A percentile compares a stretch with the other conserved stretches of the same genome.
Conservation (phyloP, 225 moss, liverwort and hornwort species). For the Bryoerythrophyllum caledonicum region DNA sequence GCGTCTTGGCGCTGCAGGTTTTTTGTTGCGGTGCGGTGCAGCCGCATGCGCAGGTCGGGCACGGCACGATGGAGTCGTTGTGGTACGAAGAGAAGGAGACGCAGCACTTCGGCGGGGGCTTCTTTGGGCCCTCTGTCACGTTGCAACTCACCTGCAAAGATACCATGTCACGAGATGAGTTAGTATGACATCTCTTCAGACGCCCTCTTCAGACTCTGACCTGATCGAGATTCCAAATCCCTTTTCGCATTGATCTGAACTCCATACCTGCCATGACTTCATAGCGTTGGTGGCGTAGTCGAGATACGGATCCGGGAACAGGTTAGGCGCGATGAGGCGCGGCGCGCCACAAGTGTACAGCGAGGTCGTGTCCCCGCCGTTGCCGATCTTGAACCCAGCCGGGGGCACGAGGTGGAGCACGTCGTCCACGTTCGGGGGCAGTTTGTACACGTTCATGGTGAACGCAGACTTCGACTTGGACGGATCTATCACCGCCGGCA, state of each 20-base stretch:
- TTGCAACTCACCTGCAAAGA: conserved; percentile 56
- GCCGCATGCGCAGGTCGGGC: conserved; percentile 76
- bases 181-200: too few species aligned
- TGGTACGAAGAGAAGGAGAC: conserved; percentile 79
- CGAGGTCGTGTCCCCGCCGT: conserved; percentile 4
- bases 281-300: conserved; percentile 36
- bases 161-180: background rate
- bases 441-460: conserved; percentile 48
- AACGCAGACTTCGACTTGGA: conserved; percentile 64
- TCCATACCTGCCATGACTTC: conserved; percentile 70
- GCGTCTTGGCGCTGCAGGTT: conserved; percentile 34
- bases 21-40: conserved; percentile 37
- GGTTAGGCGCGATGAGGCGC: conserved; percentile 47
- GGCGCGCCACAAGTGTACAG: conserved; percentile 58
- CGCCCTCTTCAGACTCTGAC: too few species aligned
- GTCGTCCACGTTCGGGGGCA: conserved; percentile 22
- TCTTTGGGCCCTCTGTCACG: conserved; percentile 23
- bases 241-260: too few species aligned
- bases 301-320: conserved; percentile 42
- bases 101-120: conserved; percentile 65
- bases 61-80: conserved; percentile 81
- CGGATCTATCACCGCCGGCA: conserved; percentile 64
- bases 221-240: too few species aligned
- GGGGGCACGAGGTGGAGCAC: conserved; percentile 49
- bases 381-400: conserved; percentile 39